Percentiles rank a stretch among this genome's conserved stretches.
These are phyloP conservation scores for Letharia columbiana DNA, from an alignment of 495 filamentous ascomycete genomes.

Conservation along the genomic window DNA sequence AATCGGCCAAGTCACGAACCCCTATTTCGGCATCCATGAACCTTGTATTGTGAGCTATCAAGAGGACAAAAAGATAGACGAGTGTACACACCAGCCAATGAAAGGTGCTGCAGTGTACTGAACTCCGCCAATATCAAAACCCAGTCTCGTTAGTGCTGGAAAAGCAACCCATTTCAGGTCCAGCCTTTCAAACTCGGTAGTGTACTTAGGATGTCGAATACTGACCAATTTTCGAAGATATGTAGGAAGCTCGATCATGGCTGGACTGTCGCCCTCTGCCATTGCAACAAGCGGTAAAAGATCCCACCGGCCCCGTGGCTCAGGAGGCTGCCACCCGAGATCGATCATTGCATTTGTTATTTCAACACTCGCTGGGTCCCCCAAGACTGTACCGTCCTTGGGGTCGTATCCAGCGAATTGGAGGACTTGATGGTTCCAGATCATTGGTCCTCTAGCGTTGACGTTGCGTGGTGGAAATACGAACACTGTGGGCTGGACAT, in stretches of 20 bases:
- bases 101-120: conserved; percentile 31
- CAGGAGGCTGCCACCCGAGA: conserved; percentile 27
- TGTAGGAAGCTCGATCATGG: conserved; percentile 22
- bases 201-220: conserved; percentile 26
- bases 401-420: conserved; percentile 26
- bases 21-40: conserved; percentile 29
- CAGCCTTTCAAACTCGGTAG: conserved; percentile 21
- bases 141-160: conserved; percentile 26
- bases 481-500: conserved; percentile 27
- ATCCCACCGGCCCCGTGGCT: conserved; percentile 25
- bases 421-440: conserved; percentile 28
- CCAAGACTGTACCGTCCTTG: conserved; percentile 24
- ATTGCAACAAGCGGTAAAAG: conserved; percentile 29
- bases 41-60: conserved; percentile 12
- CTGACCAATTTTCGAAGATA: conserved; percentile 18
- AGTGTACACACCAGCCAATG: conserved; percentile 26
- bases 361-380: conserved; percentile 24
- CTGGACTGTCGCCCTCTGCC: conserved; percentile 26
- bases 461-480: conserved; percentile 26
- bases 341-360: conserved; percentile 26
- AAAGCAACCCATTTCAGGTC: conserved; percentile 26
- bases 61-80: background rate
- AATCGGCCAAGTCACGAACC: conserved; percentile 24
- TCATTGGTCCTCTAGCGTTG: conserved; percentile 25
- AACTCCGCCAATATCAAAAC: conserved; percentile 29